A percentile compares a stretch with the other conserved stretches of the same genome.
Conservation (phyloP, 116 monocot genomes). For the Zostera marina region DNA sequence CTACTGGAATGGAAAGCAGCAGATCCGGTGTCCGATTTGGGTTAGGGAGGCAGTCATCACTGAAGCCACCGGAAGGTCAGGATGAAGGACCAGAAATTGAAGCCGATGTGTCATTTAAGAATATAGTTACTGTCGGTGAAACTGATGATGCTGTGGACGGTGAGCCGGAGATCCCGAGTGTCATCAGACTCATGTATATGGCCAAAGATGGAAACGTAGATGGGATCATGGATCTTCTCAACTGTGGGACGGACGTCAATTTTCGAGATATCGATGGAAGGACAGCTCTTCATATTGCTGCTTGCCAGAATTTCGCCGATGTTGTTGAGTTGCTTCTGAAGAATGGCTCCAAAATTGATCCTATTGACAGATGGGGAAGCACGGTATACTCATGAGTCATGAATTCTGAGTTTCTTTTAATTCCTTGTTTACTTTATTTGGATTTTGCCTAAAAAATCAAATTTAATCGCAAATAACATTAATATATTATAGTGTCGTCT, state of each 20-base stretch:
- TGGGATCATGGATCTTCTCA: conserved; percentile 56
- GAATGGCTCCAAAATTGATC: conserved; percentile 48
- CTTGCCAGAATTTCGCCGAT: conserved; percentile 58
- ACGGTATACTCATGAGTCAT: conserved; percentile 30
- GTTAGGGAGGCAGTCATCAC: too few relatives aligned
- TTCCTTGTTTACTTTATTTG: background rate
- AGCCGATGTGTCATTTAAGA: too few relatives aligned
- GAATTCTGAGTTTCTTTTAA: background rate
- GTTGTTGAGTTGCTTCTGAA: conserved; percentile 51
- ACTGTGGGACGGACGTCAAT: conserved; percentile 53
- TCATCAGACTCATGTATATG: conserved; percentile 69
- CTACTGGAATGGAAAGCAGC: too few relatives aligned
- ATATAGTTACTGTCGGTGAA: too few relatives aligned
- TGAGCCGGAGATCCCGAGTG: conserved; percentile 11
- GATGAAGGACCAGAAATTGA: too few relatives aligned
- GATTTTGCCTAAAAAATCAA: background rate
- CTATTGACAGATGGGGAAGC: conserved; percentile 80
- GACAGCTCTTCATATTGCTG: conserved; percentile 78
- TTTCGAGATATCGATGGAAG: conserved; percentile 69
- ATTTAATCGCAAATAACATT: too few relatives aligned
- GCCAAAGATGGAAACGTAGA: conserved; percentile 60
- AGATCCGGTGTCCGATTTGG: too few relatives aligned
- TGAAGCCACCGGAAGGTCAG: too few relatives aligned
- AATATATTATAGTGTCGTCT: too few relatives aligned
- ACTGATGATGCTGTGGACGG: too few relatives aligned